Evolutionary conservation across 345 rosid species (phyloP), one percentile per base, ranked within the genome.

Genomic region (Noccaea bulbosa): DNA sequence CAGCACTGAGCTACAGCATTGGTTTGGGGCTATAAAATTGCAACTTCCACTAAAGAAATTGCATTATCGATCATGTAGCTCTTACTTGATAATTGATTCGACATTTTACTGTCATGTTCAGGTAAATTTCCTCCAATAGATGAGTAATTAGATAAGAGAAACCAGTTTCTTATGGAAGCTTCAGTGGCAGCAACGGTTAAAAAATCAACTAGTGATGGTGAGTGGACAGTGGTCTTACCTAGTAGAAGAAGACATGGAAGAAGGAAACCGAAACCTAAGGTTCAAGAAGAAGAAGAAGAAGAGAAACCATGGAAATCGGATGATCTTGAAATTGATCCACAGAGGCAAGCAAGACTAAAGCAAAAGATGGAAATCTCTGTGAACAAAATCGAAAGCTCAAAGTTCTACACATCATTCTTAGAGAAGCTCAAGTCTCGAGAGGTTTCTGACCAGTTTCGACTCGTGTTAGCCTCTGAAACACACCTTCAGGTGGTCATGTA

Each of bases 141-240:
- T 34, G 14, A 34, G 39, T 10, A 6, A 62, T 27, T 64, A 55
- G 65, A 40, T 17, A 11, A 14, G 27, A 22, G 34, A 1, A 63
- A 14, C 0, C 39, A 57, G 30, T 48, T 55, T 59, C 54, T 40
- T 49, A 11, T 39, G 46, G 48, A 48, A 11, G 50, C 45, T 62
- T 52, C 54, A 70, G 40, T 71, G 68, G 74, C 44, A 62, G 17
- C 17, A 47, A 35, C 57, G 6, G 61, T 50, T 70, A 83, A 81
- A 27, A 81, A 51, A 50, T 27, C 17, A 58, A 41, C 61, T 37
- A 32, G 20, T 50, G 76, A 83, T 24, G 95, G 76, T 63, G 96
- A 86, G 22, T 94, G 97, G 99, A 85, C 83, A n/a, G 66, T 88
- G 48, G 99, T 93, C 62, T 69, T 77, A 62, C 88, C 84, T 53